These are phyloP conservation scores for Polyporus tsugae DNA, from an alignment of 1,284 basidiomycete genomes.

Conservation along the genomic window DNA sequence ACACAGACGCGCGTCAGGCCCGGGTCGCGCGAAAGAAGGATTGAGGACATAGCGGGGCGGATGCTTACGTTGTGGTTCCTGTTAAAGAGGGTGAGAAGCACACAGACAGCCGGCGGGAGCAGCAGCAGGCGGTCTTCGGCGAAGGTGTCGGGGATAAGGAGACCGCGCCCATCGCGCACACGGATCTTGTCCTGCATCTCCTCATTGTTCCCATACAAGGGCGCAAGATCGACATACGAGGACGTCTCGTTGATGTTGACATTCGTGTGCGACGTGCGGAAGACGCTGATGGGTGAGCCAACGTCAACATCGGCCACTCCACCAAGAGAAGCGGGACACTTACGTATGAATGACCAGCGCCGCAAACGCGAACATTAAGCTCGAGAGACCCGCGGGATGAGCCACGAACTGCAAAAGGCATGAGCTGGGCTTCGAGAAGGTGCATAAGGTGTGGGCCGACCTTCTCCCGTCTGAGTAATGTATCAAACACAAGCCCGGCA, in stretches of 20 bases:
- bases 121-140: conserved; percentile 82
- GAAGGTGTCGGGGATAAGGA: conserved; percentile 75
- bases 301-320: not conserved
- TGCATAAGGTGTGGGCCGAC: conserved; percentile 44
- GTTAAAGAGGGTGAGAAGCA: conserved; percentile 80
- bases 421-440: conserved; percentile 2
- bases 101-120: conserved; percentile 80
- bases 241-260: conserved; percentile 85
- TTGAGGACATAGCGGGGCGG: not conserved
- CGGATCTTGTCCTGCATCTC: conserved; percentile 71
- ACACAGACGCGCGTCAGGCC: not conserved
- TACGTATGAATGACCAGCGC: conserved; percentile 83
- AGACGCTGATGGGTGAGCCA: conserved; percentile 54
- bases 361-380: conserved; percentile 84
- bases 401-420: conserved; percentile 63
- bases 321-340: conserved; percentile 16
- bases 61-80: conserved; percentile 84
- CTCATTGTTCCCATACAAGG: conserved; percentile 78
- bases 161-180: conserved; percentile 68
- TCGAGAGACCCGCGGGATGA: conserved; percentile 82
- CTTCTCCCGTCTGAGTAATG: conserved; percentile 64
- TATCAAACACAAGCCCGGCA: conserved; percentile 80
- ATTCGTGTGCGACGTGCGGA: conserved; percentile 74
- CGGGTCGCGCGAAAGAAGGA: not conserved
- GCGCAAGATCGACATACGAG: conserved; percentile 86